These are phyloP conservation scores for Pseudomicrostroma phylloplanum DNA, from an alignment of 1,284 basidiomycete species.

Conservation along the genomic window DNA sequence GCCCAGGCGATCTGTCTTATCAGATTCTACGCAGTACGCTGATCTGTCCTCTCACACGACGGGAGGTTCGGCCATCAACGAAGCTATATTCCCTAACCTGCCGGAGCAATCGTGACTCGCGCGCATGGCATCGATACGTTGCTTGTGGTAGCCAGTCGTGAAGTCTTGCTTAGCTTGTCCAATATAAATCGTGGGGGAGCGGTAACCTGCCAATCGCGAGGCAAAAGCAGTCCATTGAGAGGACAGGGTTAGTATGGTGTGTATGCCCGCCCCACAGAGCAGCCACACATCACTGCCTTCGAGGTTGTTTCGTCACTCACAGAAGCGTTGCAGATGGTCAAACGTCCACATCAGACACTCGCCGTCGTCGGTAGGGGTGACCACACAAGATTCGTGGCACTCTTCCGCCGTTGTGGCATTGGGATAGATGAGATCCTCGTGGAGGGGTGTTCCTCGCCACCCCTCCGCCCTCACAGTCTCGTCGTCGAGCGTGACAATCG, in stretches of 20 bases:
- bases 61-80: no score
- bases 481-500: no score
- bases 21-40: no score
- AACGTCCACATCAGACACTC: slow-evolving; percentile 1
- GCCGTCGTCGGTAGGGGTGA: not conserved
- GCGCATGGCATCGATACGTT: not conserved
- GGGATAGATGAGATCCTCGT: not conserved
- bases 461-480: not conserved
- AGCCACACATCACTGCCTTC: not conserved
- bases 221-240: not conserved
- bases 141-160: not conserved
- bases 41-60: no score
- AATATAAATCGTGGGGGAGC: not conserved
- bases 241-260: not conserved
- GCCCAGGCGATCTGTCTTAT: no score
- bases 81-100: slow-evolving; percentile 1
- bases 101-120: not conserved
- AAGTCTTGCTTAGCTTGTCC: not conserved
- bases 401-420: not conserved
- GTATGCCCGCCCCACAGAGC: no score
- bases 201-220: not conserved
- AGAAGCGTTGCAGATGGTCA: not conserved
- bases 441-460: not conserved
- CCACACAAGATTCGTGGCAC: not conserved
- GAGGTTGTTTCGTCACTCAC: not conserved